These are phyloP conservation scores for Moelleriella libera DNA, from an alignment of 2,329 filamentous ascomycete genomes.

Conservation along the genomic window DNA sequence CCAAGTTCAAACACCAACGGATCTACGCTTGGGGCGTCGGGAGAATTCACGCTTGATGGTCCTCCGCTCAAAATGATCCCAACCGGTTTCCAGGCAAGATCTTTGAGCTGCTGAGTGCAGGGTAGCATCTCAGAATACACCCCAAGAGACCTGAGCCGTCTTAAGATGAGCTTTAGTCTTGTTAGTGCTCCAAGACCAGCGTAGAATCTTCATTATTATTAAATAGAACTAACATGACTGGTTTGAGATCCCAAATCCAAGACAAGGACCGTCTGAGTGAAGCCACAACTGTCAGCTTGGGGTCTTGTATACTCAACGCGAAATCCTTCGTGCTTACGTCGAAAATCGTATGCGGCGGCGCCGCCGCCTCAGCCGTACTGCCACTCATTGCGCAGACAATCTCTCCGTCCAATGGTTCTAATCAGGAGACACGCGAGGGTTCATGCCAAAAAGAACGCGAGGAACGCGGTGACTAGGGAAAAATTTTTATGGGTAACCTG, in stretches of 20 bases:
- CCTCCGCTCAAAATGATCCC: slow-evolving; percentile 50
- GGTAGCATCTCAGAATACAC: slow-evolving; percentile 73
- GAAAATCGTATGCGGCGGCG: not conserved
- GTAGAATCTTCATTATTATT: not conserved
- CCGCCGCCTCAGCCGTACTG: not conserved
- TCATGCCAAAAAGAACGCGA: too few relatives aligned
- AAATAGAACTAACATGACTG: slow-evolving; percentile 30
- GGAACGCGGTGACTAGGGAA: too few relatives aligned
- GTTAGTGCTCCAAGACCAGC: not conserved
- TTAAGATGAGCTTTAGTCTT: slow-evolving; percentile 39
- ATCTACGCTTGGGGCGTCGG: slow-evolving; percentile 30
- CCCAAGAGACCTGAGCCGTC: slow-evolving; percentile 47
- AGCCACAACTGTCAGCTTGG: not conserved
- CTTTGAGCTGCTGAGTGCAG: slow-evolving; percentile 67
- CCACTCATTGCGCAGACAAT: not conserved
- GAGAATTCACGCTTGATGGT: slow-evolving; percentile 60
- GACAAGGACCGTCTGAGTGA: slow-evolving; percentile 47
- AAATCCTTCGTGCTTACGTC: not conserved
- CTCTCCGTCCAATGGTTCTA: too few relatives aligned
- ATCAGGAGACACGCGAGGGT: too few relatives aligned
- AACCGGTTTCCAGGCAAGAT: slow-evolving; percentile 65
- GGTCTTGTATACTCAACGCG: not conserved
- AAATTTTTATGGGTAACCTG: too few relatives aligned
- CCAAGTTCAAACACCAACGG: slow-evolving; percentile 28
- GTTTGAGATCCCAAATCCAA: slow-evolving; percentile 48